Conservation (phyloP, 1,284 basidiomycete genomes). For the Volvariella volvacea region DNA sequence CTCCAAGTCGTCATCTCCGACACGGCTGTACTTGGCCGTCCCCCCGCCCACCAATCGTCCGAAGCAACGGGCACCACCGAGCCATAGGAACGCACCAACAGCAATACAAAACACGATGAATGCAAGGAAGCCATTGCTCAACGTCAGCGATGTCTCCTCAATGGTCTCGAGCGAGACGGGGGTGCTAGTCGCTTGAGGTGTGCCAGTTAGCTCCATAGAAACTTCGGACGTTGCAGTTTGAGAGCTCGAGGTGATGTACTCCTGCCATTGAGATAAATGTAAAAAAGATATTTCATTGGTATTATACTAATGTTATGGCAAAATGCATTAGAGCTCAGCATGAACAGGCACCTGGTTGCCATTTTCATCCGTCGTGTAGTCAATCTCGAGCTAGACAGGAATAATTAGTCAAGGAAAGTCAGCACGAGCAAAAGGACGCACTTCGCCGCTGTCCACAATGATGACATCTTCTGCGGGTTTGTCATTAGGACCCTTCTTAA, state of each 20-base stretch:
- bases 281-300: conserved; percentile 43
- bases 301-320: conserved; percentile 27
- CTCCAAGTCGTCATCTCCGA: conserved; percentile 44
- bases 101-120: conserved; percentile 40
- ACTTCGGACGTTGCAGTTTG: too few species aligned
- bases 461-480: conserved; percentile 67
- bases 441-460: conserved; percentile 82
- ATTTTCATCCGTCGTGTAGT: conserved; percentile 50
- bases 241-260: too few species aligned
- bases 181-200: conserved; percentile 7
- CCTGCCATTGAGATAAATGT: conserved; percentile 18
- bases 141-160: conserved; percentile 17
- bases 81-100: conserved; percentile 48
- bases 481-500: conserved; percentile 62
- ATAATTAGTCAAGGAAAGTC: conserved; percentile 8
- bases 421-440: conserved; percentile 25
- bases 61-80: conserved; percentile 44
- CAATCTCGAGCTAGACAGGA: conserved; percentile 51
- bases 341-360: conserved; percentile 88
- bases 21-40: conserved; percentile 38
- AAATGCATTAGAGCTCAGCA: conserved; percentile 78
- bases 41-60: conserved; percentile 32
- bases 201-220: conserved; percentile 10
- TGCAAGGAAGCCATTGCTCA: conserved; percentile 38
- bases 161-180: too few species aligned